Percentiles rank a stretch among this genome's conserved stretches.
Conservation (phyloP, 1,139 yeast genomes). For the Scheffersomyces cryptocercus region DNA sequence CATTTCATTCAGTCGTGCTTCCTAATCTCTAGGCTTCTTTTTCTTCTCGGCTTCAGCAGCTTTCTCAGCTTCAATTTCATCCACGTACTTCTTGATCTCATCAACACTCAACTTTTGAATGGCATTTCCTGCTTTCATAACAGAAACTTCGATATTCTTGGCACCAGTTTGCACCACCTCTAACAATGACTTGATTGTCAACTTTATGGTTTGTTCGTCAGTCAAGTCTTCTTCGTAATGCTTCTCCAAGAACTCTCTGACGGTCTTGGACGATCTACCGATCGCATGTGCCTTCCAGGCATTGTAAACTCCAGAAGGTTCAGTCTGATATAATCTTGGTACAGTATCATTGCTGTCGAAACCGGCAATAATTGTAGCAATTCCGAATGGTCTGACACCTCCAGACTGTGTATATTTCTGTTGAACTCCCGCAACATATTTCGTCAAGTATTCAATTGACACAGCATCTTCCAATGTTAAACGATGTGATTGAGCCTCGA, state of each 20-base stretch:
- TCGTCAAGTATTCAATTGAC: constrained; percentile 86
- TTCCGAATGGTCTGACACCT: constrained; percentile 94
- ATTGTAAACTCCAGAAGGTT: constrained; percentile 95
- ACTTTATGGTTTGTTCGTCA: constrained; percentile 74
- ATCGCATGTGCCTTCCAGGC: constrained; percentile 99
- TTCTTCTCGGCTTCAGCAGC: constrained; percentile 87
- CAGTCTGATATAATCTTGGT: constrained; percentile 91
- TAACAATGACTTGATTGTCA: constrained; percentile 81
- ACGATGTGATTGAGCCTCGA: constrained; percentile 96
- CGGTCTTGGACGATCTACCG: constrained; percentile 94
- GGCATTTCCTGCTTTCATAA: constrained; percentile 68
- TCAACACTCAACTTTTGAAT: constrained; percentile 64
- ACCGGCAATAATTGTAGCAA: constrained; percentile 93
- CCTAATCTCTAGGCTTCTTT: constrained; percentile 50
- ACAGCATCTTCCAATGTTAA: constrained; percentile 94
- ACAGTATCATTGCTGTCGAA: constrained; percentile 82
- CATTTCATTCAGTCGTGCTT: neutral
- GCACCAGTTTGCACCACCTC: constrained; percentile 99
- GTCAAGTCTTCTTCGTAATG: constrained; percentile 73
- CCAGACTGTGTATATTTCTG: constrained; percentile 98
- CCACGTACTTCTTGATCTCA: constrained; percentile 74
- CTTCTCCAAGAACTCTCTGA: constrained; percentile 92
- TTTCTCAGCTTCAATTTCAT: constrained; percentile 87
- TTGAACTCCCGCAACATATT: constrained; percentile 95
- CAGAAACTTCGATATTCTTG: constrained; percentile 89